Evolutionary conservation across 192 early-diverging fungal genomes (phyloP).

Genomic region (Rhizoclosmatium sp.): DNA sequence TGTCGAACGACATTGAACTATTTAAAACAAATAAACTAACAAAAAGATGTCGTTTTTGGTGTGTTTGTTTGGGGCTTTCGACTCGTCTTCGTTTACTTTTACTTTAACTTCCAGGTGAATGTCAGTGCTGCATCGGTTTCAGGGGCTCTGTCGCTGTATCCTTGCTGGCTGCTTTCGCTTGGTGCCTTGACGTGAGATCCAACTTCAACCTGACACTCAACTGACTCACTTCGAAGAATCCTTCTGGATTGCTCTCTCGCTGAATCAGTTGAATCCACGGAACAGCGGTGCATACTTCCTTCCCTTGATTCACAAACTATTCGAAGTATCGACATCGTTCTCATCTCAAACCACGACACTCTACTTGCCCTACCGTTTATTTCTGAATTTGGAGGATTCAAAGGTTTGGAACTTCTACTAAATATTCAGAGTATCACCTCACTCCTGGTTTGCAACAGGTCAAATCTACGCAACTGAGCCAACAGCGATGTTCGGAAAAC

Average conservation of each 20-base stretch:
- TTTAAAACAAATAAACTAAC: not conserved
- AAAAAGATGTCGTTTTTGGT: not conserved
- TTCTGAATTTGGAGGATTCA: slow-evolving; percentile 20
- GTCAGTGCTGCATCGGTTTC: not conserved
- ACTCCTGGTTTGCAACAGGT: not conserved
- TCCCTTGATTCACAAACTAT: not conserved
- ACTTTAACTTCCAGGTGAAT: too few relatives aligned
- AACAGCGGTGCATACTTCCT: not conserved
- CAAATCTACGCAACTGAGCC: slow-evolving; percentile 26
- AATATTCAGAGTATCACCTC: not conserved
- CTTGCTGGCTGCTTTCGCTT: slow-evolving; percentile 28
- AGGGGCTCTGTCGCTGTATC: not conserved
- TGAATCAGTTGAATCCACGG: not conserved
- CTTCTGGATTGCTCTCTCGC: slow-evolving; percentile 24
- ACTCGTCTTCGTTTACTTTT: too few relatives aligned
- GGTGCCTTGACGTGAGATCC: not conserved
- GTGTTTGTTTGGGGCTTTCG: too few relatives aligned
- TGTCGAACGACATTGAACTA: slow-evolving; percentile 60
- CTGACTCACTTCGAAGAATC: not conserved
- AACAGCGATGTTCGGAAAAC: slow-evolving; percentile 21
- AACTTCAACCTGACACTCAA: not conserved
- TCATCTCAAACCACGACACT: slow-evolving; percentile 17
- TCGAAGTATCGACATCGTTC: slow-evolving; percentile 1
- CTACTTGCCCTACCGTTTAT: slow-evolving; percentile 13
- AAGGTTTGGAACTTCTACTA: slow-evolving; percentile 6